phyloP scores from a whole-genome alignment of 345 rosid species.

The Turnera subulata region DNA sequence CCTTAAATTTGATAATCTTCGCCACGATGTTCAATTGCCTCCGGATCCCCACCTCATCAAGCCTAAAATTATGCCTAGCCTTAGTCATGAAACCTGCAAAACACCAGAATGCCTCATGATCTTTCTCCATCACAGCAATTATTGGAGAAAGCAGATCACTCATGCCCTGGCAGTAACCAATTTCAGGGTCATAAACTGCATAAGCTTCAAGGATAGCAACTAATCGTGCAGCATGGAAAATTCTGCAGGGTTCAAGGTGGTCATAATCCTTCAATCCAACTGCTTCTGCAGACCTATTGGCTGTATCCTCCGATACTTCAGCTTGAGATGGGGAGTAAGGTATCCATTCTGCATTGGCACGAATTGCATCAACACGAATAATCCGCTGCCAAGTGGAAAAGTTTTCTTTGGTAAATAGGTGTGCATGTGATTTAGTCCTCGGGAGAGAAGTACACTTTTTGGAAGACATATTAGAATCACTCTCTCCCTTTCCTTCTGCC shows the following conservation, averaged over 20 bases:
- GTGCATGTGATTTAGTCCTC: slow-evolving; percentile 28
- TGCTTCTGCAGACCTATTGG: slow-evolving; percentile 61
- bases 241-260: slow-evolving; percentile 67
- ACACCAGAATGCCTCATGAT: slow-evolving; percentile 96
- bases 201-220: slow-evolving; percentile 96
- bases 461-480: slow-evolving; percentile 23
- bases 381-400: slow-evolving; percentile 87
- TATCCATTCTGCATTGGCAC: slow-evolving; percentile 87
- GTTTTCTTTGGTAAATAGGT: slow-evolving; percentile 44
- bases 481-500: slow-evolving; percentile 41
- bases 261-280: slow-evolving; percentile 75
- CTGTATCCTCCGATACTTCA: slow-evolving; percentile 53
- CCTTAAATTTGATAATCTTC: slow-evolving; percentile 79
- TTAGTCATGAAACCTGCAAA: slow-evolving; percentile 93
- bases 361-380: slow-evolving; percentile 95
- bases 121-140: slow-evolving; percentile 65
- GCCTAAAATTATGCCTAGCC: slow-evolving; percentile 91
- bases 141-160: slow-evolving; percentile 94
- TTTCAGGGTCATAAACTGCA: slow-evolving; percentile 80
- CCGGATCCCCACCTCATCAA: slow-evolving; percentile 87
- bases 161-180: slow-evolving; percentile 99
- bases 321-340: slow-evolving; percentile 55
- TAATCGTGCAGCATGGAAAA: slow-evolving; percentile 90
- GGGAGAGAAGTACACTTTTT: slow-evolving; percentile 33
- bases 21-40: slow-evolving; percentile 83